These are phyloP conservation scores for Lachnellula hyalina DNA, from an alignment of 2,329 filamentous ascomycete species.

Conservation along the genomic window DNA sequence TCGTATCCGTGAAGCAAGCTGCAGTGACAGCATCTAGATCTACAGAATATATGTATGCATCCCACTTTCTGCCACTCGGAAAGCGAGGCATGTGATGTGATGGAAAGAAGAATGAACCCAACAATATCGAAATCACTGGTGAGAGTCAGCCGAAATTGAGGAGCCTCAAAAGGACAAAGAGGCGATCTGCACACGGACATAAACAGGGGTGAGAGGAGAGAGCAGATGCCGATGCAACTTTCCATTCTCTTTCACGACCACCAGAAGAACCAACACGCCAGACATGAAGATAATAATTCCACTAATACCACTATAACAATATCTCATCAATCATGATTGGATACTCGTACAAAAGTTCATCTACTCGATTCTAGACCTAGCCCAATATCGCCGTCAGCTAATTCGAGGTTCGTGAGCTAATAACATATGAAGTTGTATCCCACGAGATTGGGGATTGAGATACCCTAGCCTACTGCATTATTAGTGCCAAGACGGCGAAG, in stretches of 20 bases:
- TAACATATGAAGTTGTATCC: too few species aligned
- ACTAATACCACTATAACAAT: too few species aligned
- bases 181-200: neutral
- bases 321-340: too few species aligned
- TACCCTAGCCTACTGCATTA: too few species aligned
- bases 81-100: neutral
- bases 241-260: too few species aligned
- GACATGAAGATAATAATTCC: too few species aligned
- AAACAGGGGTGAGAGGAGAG: neutral
- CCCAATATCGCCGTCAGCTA: too few species aligned
- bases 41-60: neutral
- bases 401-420: too few species aligned
- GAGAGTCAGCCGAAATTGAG: neutral
- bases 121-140: neutral
- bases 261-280: neutral
- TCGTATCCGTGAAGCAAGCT: neutral
- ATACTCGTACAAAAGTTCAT: too few species aligned
- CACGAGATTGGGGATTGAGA: too few species aligned
- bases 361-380: too few species aligned
- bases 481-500: neutral
- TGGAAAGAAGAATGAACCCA: neutral
- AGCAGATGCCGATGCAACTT: too few species aligned
- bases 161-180: neutral
- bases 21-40: neutral
- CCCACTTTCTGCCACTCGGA: neutral